These are phyloP conservation scores for Erodium moschatum DNA, from an alignment of 441 rosid species.

Conservation along the genomic window DNA sequence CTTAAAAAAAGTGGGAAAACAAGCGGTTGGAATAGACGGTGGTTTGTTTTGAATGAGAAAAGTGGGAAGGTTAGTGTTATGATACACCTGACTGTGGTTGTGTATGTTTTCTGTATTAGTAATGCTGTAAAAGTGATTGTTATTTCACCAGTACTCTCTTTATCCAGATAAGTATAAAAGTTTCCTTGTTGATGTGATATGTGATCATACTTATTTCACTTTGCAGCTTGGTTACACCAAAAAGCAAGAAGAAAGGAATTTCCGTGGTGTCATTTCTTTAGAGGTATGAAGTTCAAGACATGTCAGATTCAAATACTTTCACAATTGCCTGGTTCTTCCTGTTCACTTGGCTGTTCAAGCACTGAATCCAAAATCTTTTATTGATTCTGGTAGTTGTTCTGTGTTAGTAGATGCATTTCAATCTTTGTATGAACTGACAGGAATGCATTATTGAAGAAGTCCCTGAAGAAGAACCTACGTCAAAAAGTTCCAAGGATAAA, in stretches of 20 bases:
- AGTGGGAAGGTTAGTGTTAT: slow-evolving; percentile 68
- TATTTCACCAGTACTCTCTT: background rate
- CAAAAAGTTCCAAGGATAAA: slow-evolving; percentile 84
- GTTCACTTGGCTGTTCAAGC: background rate
- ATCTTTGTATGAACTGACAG: slow-evolving; percentile 36
- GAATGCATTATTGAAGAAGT: slow-evolving; percentile 80
- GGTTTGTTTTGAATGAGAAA: slow-evolving; percentile 97
- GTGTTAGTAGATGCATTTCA: slow-evolving; percentile 1
- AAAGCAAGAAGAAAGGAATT: slow-evolving; percentile 88
- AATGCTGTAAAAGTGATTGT: background rate
- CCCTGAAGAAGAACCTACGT: slow-evolving; percentile 55
- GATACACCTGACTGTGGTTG: background rate
- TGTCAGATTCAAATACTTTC: slow-evolving; percentile 13
- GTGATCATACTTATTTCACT: slow-evolving; percentile 2
- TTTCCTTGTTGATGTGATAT: slow-evolving; percentile 7
- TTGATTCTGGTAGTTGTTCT: background rate
- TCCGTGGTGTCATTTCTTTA: slow-evolving; percentile 82
- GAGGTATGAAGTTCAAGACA: slow-evolving; percentile 45
- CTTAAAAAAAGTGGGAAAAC: slow-evolving; percentile 89
- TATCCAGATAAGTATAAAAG: background rate
- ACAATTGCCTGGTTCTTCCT: background rate
- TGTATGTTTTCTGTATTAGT: background rate
- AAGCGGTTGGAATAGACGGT: slow-evolving; percentile 84
- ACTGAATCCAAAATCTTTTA: background rate
- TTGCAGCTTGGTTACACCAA: slow-evolving; percentile 91